phyloP scores from a whole-genome alignment of 2,329 filamentous ascomycete species.

The Akanthomyces lecanii region DNA sequence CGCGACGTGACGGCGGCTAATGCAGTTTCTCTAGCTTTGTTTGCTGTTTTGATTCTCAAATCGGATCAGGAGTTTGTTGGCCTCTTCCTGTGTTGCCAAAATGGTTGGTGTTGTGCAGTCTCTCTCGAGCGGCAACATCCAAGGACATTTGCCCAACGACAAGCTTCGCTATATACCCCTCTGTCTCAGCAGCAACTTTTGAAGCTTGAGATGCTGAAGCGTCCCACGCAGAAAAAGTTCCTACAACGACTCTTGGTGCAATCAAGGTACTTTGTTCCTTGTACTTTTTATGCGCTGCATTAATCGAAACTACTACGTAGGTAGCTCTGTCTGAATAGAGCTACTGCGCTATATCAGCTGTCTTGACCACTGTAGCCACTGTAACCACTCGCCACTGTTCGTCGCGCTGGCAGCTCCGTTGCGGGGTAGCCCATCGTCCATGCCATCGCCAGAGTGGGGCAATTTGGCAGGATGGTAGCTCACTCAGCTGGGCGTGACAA shows the following conservation, averaged over 20 bases:
- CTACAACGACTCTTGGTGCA: neutral
- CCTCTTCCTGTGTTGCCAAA: neutral
- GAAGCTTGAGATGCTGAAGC: neutral
- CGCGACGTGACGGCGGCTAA: neutral
- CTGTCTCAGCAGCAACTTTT: neutral
- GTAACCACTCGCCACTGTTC: neutral
- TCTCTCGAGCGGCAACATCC: neutral
- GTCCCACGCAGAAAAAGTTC: neutral
- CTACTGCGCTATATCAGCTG: neutral
- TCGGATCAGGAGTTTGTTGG: neutral
- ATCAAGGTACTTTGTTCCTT: neutral
- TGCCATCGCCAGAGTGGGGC: conserved; percentile 12
- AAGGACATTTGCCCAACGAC: neutral
- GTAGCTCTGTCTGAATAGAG: neutral
- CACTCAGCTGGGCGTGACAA: neutral
- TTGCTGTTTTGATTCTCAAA: neutral
- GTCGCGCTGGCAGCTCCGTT: neutral
- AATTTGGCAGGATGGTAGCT: neutral
- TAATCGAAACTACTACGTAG: neutral
- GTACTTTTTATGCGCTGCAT: neutral
- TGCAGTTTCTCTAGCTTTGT: neutral
- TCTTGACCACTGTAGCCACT: neutral
- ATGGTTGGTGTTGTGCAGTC: neutral
- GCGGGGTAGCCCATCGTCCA: conserved; percentile 15
- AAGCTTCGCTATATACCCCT: neutral